A percentile compares a stretch with the other conserved stretches of the same genome.
Conservation (phyloP, 257 asterid species). For the Plantago major region DNA sequence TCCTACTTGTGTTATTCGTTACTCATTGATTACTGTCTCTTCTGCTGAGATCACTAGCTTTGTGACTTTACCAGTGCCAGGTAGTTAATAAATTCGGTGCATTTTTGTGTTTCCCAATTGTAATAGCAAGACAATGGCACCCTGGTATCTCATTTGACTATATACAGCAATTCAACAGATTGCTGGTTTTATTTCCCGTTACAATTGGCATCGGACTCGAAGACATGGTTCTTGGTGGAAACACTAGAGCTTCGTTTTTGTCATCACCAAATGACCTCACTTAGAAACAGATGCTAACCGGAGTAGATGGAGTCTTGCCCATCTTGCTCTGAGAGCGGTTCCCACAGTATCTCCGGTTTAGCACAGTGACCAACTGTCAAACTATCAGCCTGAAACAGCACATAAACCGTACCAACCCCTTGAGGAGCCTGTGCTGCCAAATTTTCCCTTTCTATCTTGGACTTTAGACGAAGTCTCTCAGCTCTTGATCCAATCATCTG, state of each 20-base stretch:
- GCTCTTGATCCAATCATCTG: constrained; percentile 84
- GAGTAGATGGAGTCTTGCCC: constrained; percentile 32
- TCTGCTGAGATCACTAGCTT: not conserved
- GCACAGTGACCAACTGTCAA: constrained; percentile 38
- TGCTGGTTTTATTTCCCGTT: too few species aligned
- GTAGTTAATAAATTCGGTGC: too few species aligned
- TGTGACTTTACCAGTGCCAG: too few species aligned
- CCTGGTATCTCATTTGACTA: too few species aligned
- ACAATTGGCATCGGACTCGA: too few species aligned
- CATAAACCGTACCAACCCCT: too few species aligned
- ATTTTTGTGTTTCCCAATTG: too few species aligned
- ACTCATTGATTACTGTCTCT: constrained; percentile 16
- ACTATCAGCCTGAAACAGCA: not conserved
- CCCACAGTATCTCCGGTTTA: constrained; percentile 33
- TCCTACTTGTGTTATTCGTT: not conserved
- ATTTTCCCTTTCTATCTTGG: constrained; percentile 40
- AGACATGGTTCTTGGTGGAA: too few species aligned
- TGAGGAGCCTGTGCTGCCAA: constrained; percentile 27
- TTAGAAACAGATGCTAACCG: constrained; percentile 55
- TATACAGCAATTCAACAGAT: too few species aligned
- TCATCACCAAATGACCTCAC: not conserved
- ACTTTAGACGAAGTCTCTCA: constrained; percentile 58
- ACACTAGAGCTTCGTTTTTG: too few species aligned
- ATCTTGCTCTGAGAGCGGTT: constrained; percentile 30
- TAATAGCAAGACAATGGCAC: too few species aligned